phyloP scores from a whole-genome alignment of 2,329 filamentous ascomycete species.

The Aspergillus vadensis region DNA sequence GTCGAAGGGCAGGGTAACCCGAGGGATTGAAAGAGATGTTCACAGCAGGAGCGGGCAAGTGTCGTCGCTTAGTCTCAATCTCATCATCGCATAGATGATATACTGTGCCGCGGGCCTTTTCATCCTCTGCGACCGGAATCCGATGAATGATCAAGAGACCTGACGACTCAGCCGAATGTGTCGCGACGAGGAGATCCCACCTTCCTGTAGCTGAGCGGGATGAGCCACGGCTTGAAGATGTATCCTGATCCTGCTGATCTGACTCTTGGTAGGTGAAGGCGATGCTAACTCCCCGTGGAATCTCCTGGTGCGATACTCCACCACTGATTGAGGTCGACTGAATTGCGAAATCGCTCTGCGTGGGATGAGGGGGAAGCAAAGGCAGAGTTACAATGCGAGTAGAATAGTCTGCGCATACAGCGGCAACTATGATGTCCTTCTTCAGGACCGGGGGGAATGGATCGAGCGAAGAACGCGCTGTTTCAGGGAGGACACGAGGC shows the following conservation, averaged over 20 bases:
- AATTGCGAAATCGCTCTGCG: slow-evolving; percentile 45
- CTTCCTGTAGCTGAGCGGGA: slow-evolving; percentile 19
- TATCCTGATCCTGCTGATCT: slow-evolving; percentile 32
- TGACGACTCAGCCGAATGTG: slow-evolving; percentile 48
- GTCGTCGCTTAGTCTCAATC: slow-evolving; percentile 49
- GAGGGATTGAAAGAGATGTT: slow-evolving; percentile 58
- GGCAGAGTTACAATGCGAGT: slow-evolving; percentile 58
- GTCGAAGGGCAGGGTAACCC: slow-evolving; percentile 53
- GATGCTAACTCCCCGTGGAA: slow-evolving; percentile 54
- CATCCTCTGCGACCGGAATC: slow-evolving; percentile 39
- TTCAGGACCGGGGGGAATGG: slow-evolving; percentile 52
- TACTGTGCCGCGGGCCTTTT: slow-evolving; percentile 16
- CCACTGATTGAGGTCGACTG: slow-evolving; percentile 52
- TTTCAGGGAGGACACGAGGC: slow-evolving; percentile 48
- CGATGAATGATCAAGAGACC: slow-evolving; percentile 50
- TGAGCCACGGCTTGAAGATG: slow-evolving; percentile 29
- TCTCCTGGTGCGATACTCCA: slow-evolving; percentile 52
- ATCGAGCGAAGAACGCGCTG: slow-evolving; percentile 42
- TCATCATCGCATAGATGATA: slow-evolving; percentile 38
- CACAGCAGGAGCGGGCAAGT: slow-evolving; percentile 53
- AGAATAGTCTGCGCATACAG: slow-evolving; percentile 59
- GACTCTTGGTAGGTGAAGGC: slow-evolving; percentile 53
- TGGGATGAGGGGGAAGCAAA: slow-evolving; percentile 53
- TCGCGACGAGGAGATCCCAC: slow-evolving; percentile 51
- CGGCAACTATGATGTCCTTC: slow-evolving; percentile 55